Evolutionary conservation across 768 basidiomycete species (phyloP).

Genomic region (Leucocoprinus leucothites): DNA sequence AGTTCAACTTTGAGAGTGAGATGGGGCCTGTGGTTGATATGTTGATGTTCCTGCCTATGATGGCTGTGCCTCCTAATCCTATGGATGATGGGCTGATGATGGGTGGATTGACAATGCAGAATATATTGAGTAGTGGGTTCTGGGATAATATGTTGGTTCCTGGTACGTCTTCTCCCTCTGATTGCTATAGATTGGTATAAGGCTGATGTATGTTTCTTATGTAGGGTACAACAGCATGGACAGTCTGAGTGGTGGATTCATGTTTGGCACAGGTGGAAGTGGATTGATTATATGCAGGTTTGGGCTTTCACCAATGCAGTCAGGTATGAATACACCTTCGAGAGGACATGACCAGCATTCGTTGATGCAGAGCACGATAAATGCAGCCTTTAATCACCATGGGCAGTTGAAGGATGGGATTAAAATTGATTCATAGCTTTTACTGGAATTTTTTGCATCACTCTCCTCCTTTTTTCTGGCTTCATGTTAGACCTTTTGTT

Average conservation of each 20-base stretch:
- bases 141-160: conserved; percentile 90
- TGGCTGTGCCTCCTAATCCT: conserved; percentile 43
- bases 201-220: not conserved
- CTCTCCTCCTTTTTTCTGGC: conserved; percentile 8
- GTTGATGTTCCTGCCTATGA: conserved; percentile 84
- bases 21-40: conserved; percentile 85
- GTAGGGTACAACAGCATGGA: conserved; percentile 81
- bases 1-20: conserved; percentile 75
- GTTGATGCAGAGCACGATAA: conserved; percentile 45
- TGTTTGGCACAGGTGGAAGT: conserved; percentile 80
- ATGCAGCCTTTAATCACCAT: conserved; percentile 39
- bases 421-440: conserved; percentile 28
- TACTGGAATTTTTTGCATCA: not conserved
- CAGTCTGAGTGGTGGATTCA: conserved; percentile 80
- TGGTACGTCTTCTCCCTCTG: conserved; percentile 44
- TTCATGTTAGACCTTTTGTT: not conserved
- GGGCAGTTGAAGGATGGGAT: conserved; percentile 26
- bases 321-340: conserved; percentile 50
- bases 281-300: conserved; percentile 77
- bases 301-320: conserved; percentile 56
- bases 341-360: conserved; percentile 19
- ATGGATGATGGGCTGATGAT: conserved; percentile 20
- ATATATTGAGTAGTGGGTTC: conserved; percentile 73
- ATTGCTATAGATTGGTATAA: not conserved
- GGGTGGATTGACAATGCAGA: conserved; percentile 72